Conservation (phyloP, 169 alveolate genomes). For the Besnoitia besnoiti region DNA sequence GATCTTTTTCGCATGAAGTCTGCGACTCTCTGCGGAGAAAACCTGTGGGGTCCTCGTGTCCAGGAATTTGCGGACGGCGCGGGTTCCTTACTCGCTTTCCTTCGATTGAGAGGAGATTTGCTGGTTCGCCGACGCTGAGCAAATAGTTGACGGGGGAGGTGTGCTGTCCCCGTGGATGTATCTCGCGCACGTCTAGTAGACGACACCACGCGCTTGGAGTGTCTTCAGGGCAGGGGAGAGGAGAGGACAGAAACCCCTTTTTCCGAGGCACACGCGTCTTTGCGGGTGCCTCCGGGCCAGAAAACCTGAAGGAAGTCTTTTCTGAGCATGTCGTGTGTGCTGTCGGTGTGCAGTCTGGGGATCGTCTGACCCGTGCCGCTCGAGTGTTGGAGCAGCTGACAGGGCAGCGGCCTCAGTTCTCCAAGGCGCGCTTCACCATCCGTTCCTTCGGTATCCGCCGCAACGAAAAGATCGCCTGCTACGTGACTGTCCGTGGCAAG, state of each 20-base stretch:
- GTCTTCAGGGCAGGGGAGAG: too few species aligned
- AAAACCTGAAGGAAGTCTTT: not conserved
- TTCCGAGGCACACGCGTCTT: too few species aligned
- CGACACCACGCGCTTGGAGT: too few species aligned
- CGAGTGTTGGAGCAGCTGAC: conserved; percentile 98
- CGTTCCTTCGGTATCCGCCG: conserved; percentile 98
- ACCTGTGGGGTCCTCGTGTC: not conserved
- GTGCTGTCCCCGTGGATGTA: too few species aligned
- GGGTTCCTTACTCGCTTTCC: too few species aligned
- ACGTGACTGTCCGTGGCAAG: conserved; percentile 98
- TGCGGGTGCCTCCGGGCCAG: too few species aligned
- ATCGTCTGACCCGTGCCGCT: conserved; percentile 98
- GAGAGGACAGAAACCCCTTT: too few species aligned
- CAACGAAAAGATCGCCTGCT: conserved; percentile 98
- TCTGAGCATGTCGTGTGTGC: not conserved
- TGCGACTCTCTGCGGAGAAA: not conserved
- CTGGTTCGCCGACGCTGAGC: too few species aligned
- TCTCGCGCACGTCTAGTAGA: too few species aligned
- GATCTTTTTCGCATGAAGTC: not conserved
- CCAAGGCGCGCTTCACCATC: conserved; percentile 95
- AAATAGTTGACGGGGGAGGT: too few species aligned
- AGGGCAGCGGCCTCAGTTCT: conserved; percentile 97
- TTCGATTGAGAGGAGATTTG: too few species aligned
- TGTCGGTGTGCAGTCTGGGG: conserved; percentile 90
- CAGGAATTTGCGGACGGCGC: not conserved